phyloP scores from a whole-genome alignment of 352 stramenopile species.

The Peronospora destructor region DNA sequence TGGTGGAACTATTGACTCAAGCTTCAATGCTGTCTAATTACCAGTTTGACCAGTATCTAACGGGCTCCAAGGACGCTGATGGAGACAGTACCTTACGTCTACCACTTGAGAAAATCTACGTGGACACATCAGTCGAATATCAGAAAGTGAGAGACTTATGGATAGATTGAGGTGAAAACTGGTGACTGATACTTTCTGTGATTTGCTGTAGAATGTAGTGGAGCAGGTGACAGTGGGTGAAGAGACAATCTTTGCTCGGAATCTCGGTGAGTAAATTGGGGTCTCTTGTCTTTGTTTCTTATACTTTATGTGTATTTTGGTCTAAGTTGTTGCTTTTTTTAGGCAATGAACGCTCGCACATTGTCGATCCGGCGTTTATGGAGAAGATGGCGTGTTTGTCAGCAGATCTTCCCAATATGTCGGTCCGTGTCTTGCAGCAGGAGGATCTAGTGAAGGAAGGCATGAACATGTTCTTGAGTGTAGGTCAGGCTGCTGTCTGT shows the following conservation, averaged over 20 bases:
- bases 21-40: conserved; percentile 83
- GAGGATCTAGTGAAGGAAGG: conserved; percentile 68
- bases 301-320: background rate
- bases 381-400: conserved; percentile 62
- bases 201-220: conserved; percentile 36
- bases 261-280: conserved; percentile 41
- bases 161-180: background rate
- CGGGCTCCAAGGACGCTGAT: conserved; percentile 40
- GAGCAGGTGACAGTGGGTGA: conserved; percentile 66
- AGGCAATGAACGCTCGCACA: conserved; percentile 74
- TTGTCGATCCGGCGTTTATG: conserved; percentile 78
- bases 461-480: conserved; percentile 83
- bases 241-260: conserved; percentile 81
- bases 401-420: conserved; percentile 71
- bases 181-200: background rate
- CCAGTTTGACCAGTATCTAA: conserved; percentile 82
- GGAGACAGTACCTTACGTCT: conserved; percentile 62
- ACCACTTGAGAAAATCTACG: conserved; percentile 57
- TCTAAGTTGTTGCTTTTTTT: background rate
- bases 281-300: background rate
- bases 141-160: conserved; percentile 34
- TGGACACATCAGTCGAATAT: conserved; percentile 50
- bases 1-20: conserved; percentile 68
- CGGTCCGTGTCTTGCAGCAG: conserved; percentile 66
- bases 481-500: conserved; percentile 65